These are phyloP conservation scores for Reutealis trisperma DNA, from an alignment of 345 rosid genomes.

Conservation along the genomic window DNA sequence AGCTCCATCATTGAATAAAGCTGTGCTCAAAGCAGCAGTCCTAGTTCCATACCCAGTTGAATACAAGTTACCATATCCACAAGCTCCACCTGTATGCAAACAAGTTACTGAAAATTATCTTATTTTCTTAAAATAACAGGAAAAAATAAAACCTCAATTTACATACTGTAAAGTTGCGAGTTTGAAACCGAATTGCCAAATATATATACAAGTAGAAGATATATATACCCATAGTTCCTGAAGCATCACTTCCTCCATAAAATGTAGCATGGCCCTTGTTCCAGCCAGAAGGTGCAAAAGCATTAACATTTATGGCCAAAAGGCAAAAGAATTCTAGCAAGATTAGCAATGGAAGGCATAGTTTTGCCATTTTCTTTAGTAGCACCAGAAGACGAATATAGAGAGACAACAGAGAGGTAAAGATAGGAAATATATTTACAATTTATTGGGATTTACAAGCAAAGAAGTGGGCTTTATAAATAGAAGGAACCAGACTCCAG, in stretches of 20 bases:
- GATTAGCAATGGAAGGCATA: conserved; percentile 28
- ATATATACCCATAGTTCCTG: conserved; percentile 26
- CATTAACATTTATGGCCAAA: conserved; percentile 32
- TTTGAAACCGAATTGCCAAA: no score
- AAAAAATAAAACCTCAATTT: no score
- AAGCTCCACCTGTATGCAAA: conserved; percentile 29
- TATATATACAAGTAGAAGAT: no score
- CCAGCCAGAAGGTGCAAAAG: conserved; percentile 51
- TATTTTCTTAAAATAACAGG: not conserved
- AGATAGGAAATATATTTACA: conserved; percentile 13
- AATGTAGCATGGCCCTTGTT: conserved; percentile 27
- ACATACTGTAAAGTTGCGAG: no score
- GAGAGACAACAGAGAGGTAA: not conserved
- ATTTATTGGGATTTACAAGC: conserved; percentile 20
- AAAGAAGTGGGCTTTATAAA: conserved; percentile 29
- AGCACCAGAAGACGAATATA: not conserved
- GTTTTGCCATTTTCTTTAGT: conserved; percentile 38
- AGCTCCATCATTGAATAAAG: conserved; percentile 34
- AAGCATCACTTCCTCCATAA: conserved; percentile 27
- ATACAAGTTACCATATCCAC: conserved; percentile 37
- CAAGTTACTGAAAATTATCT: not conserved
- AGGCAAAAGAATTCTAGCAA: conserved; percentile 39
- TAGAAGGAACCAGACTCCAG: conserved; percentile 28
- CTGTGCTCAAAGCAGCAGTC: conserved; percentile 37
- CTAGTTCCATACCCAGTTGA: conserved; percentile 34